These are phyloP conservation scores for Bretschneidera sinensis DNA, from an alignment of 345 rosid species.

Conservation along the genomic window DNA sequence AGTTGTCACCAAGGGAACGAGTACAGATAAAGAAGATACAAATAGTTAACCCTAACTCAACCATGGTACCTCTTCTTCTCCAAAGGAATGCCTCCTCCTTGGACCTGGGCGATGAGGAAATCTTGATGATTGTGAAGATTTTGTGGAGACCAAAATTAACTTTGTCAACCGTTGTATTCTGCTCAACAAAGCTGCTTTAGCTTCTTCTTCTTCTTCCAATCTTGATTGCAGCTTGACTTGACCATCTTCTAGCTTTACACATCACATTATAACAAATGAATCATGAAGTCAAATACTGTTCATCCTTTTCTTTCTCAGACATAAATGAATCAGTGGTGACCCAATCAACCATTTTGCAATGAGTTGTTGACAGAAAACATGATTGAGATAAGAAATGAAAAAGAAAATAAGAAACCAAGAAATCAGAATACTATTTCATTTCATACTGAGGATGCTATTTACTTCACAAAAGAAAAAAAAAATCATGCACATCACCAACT, in stretches of 20 bases:
- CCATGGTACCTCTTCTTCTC: conserved; percentile 92
- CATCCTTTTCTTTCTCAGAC: neutral
- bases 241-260: conserved; percentile 96
- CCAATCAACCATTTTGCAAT: neutral
- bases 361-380: neutral
- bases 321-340: neutral
- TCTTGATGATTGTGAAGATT: conserved; percentile 72
- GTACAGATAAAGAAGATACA: conserved; percentile 5
- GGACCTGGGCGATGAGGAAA: conserved; percentile 64
- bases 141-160: conserved; percentile 90
- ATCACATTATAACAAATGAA: conserved; percentile 27
- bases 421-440: neutral
- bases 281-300: neutral
- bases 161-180: conserved; percentile 93
- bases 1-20: conserved; percentile 2
- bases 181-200: conserved; percentile 94
- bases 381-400: neutral
- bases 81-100: conserved; percentile 98
- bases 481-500: neutral
- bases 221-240: conserved; percentile 89
- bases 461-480: too few relatives aligned
- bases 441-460: neutral
- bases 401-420: neutral
- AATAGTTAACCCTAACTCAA: conserved; percentile 8
- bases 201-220: conserved; percentile 98